Percentiles rank a stretch among this genome's conserved stretches.
Conservation (phyloP, 768 basidiomycete species). For the Suillus subluteus region DNA sequence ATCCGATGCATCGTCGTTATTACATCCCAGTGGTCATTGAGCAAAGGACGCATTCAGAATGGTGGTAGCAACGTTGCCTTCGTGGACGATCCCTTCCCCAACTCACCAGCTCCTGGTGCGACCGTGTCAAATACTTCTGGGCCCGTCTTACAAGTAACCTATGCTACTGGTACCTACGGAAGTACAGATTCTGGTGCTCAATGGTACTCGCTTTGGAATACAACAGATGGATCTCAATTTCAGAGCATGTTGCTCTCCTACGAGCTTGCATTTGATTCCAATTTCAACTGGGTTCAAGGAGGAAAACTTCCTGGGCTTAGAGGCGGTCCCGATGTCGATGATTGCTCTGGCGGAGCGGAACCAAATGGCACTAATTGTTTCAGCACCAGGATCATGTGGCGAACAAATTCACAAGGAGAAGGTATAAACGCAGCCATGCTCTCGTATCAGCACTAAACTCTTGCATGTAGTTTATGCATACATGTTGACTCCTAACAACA, state of each 20-base stretch:
- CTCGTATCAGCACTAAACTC: slow-evolving; percentile 7
- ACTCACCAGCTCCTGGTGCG: slow-evolving; percentile 41
- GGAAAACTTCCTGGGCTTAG: slow-evolving; percentile 80
- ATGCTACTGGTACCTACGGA: slow-evolving; percentile 62
- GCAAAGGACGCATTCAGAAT: slow-evolving; percentile 63
- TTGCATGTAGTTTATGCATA: slow-evolving; percentile 73
- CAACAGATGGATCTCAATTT: slow-evolving; percentile 56
- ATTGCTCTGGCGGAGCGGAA: slow-evolving; percentile 71
- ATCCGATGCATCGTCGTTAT: slow-evolving; percentile 54
- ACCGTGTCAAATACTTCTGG: slow-evolving; percentile 30
- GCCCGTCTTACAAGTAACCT: slow-evolving; percentile 61
- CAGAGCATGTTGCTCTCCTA: slow-evolving; percentile 73
- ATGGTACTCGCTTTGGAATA: slow-evolving; percentile 71
- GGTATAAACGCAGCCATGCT: slow-evolving; percentile 43
- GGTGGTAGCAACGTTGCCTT: slow-evolving; percentile 59
- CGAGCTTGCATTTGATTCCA: slow-evolving; percentile 69
- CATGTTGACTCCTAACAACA: slow-evolving; percentile 61
- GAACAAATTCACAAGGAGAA: slow-evolving; percentile 65
- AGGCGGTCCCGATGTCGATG: slow-evolving; percentile 63
- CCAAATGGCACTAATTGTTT: slow-evolving; percentile 73
- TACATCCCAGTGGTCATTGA: slow-evolving; percentile 61
- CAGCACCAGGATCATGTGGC: slow-evolving; percentile 78
- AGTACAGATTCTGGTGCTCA: slow-evolving; percentile 67
- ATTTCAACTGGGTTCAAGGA: slow-evolving; percentile 73
- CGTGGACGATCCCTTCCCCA: slow-evolving; percentile 69